phyloP scores from a whole-genome alignment of 225 moss, liverwort and hornwort genomes.

The Lunularia cruciata region DNA sequence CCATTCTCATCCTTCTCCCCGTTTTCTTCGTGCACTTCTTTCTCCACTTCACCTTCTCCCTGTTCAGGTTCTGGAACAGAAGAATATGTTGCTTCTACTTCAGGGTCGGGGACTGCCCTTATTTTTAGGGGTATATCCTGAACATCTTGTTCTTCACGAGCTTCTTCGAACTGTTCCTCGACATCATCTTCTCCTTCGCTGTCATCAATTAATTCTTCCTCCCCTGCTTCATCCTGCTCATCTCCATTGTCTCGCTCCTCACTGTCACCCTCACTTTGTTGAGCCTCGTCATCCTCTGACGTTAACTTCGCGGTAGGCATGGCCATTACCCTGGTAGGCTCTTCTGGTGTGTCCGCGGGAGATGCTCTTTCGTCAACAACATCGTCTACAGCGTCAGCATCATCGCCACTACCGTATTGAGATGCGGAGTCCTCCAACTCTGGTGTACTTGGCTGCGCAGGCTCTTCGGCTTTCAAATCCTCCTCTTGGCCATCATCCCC shows the following conservation, averaged over 20 bases:
- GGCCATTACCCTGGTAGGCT: slow-evolving; percentile 16
- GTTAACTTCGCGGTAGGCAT: slow-evolving; percentile 60
- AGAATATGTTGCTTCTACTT: background rate
- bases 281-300: slow-evolving; percentile 41
- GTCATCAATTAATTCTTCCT: slow-evolving; percentile 11
- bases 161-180: slow-evolving; percentile 22
- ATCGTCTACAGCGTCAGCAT: slow-evolving; percentile 23
- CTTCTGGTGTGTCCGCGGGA: slow-evolving; percentile 23
- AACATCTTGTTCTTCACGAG: slow-evolving; percentile 1
- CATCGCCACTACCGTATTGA: slow-evolving; percentile 5
- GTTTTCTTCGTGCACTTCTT: background rate
- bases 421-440: background rate
- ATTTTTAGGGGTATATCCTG: slow-evolving; percentile 5
- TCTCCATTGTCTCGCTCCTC: slow-evolving; percentile 17
- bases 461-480: background rate
- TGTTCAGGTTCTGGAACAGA: background rate
- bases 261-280: slow-evolving; percentile 32
- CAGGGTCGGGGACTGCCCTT: slow-evolving; percentile 2
- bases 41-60: background rate
- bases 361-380: slow-evolving; percentile 28
- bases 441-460: background rate
- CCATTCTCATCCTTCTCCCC: slow-evolving; percentile 32
- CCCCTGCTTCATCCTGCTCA: slow-evolving; percentile 13
- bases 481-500: background rate
- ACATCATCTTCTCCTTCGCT: slow-evolving; percentile 43